phyloP scores from a whole-genome alignment of 768 basidiomycete species.

The Psilocybe cyanescens region DNA sequence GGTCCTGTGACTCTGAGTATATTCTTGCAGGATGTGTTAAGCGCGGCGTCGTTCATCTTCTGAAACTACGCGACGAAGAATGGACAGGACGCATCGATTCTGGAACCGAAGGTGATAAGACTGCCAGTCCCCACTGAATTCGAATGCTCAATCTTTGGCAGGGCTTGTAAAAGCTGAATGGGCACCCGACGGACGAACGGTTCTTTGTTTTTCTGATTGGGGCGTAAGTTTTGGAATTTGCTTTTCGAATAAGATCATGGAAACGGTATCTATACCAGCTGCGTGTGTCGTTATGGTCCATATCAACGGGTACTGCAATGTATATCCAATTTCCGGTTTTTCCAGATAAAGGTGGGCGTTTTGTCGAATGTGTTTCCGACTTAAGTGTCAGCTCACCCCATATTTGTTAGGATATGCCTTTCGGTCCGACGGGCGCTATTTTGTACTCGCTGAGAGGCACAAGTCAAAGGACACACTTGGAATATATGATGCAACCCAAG shows the following conservation, averaged over 20 bases:
- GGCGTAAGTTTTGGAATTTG: slow-evolving; percentile 63
- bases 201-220: slow-evolving; percentile 93
- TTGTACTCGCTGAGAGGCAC: slow-evolving; percentile 86
- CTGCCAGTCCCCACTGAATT: neutral
- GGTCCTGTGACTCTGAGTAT: slow-evolving; percentile 90
- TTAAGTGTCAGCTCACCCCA: neutral
- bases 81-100: slow-evolving; percentile 81
- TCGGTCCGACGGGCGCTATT: slow-evolving; percentile 80
- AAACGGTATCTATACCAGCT: slow-evolving; percentile 49
- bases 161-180: slow-evolving; percentile 88
- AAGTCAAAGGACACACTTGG: slow-evolving; percentile 88
- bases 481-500: slow-evolving; percentile 75
- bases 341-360: slow-evolving; percentile 67
- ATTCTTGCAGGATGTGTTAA: slow-evolving; percentile 82
- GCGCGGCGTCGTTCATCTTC: slow-evolving; percentile 71
- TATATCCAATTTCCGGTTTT: slow-evolving; percentile 88
- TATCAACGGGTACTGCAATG: slow-evolving; percentile 72
- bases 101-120: slow-evolving; percentile 65
- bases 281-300: slow-evolving; percentile 85
- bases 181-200: slow-evolving; percentile 82
- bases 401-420: slow-evolving; percentile 68
- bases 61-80: slow-evolving; percentile 77
- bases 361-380: neutral
- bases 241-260: neutral
- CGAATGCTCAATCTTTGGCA: slow-evolving; percentile 20